phyloP scores from a whole-genome alignment of 2,329 filamentous ascomycete species.

The Talaromyces islandicus region DNA sequence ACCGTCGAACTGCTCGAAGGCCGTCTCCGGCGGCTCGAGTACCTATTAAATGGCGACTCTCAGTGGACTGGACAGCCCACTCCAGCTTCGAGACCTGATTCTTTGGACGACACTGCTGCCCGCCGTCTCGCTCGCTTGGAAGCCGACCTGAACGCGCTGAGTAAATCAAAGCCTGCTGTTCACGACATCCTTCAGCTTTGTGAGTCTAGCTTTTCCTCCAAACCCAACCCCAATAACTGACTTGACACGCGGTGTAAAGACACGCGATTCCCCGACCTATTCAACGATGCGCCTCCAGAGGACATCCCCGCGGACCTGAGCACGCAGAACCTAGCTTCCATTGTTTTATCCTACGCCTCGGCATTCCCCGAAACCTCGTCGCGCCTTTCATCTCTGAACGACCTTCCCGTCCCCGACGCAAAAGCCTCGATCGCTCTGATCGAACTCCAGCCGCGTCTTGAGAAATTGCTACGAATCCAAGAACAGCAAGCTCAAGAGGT shows the following conservation, averaged over 20 bases:
- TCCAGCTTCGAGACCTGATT: conserved; percentile 26
- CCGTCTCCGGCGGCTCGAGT: conserved; percentile 39
- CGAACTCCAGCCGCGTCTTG: conserved; percentile 37
- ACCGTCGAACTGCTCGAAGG: conserved; percentile 40
- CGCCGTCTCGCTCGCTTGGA: conserved; percentile 35
- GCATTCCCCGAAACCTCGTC: conserved; percentile 44
- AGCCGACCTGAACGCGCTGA: conserved; percentile 31
- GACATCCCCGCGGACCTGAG: conserved; percentile 31
- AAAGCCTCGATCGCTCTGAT: conserved; percentile 36
- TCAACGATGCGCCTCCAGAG: conserved; percentile 28
- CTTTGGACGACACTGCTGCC: conserved; percentile 33
- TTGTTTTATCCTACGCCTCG: conserved; percentile 40
- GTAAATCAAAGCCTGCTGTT: conserved; percentile 31
- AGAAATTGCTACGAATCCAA: conserved; percentile 30
- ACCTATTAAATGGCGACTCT: conserved; percentile 37
- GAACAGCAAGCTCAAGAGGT: conserved; percentile 33
- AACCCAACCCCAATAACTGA: background rate
- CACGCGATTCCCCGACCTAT: conserved; percentile 36
- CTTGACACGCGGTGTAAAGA: conserved; percentile 23
- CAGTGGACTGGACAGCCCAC: conserved; percentile 35
- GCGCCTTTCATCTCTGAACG: conserved; percentile 42
- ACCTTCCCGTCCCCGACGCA: conserved; percentile 41
- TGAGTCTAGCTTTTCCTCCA: conserved; percentile 16
- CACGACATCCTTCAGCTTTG: conserved; percentile 38
- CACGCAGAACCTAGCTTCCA: conserved; percentile 31